phyloP scores from a whole-genome alignment of 805 yeast species.

The Zygosaccharomyces gambellarensis region DNA sequence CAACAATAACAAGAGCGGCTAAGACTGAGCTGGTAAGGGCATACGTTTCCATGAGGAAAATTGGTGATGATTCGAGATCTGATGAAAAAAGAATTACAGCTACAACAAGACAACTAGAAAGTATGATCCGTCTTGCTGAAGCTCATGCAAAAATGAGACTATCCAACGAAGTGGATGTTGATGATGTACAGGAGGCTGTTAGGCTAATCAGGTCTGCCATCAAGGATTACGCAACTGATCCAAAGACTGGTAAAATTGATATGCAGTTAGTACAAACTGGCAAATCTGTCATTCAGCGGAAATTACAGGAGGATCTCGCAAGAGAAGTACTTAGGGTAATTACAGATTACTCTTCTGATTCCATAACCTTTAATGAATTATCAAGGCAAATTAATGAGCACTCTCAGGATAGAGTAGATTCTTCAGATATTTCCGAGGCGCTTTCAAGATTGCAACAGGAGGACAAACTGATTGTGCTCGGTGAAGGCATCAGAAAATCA shows the following conservation, averaged over 20 bases:
- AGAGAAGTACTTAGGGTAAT: constrained; percentile 55
- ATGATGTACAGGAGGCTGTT: constrained; percentile 90
- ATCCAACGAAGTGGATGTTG: constrained; percentile 60
- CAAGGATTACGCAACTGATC: constrained; percentile 97
- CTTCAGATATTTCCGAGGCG: constrained; percentile 63
- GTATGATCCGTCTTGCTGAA: constrained; percentile 90
- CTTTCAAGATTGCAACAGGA: constrained; percentile 66
- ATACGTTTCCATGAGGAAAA: constrained; percentile 88
- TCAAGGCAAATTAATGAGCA: constrained; percentile 57
- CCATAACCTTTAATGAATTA: constrained; percentile 56
- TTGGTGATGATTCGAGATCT: constrained; percentile 86
- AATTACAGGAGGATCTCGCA: constrained; percentile 65
- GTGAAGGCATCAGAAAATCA: constrained; percentile 66
- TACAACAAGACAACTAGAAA: constrained; percentile 93
- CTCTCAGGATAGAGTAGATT: constrained; percentile 58
- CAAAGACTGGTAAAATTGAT: constrained; percentile 92
- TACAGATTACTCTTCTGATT: constrained; percentile 43
- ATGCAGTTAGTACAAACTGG: constrained; percentile 98
- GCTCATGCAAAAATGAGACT: constrained; percentile 97
- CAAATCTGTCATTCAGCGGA: constrained; percentile 80
- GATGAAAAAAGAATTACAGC: constrained; percentile 93
- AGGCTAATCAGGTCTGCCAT: constrained; percentile 89
- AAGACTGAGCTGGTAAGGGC: constrained; percentile 79
- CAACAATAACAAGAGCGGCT: constrained; percentile 75
- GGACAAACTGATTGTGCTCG: constrained; percentile 60